phyloP scores from a whole-genome alignment of 768 basidiomycete genomes.

The Fistulinella prunicolor region DNA sequence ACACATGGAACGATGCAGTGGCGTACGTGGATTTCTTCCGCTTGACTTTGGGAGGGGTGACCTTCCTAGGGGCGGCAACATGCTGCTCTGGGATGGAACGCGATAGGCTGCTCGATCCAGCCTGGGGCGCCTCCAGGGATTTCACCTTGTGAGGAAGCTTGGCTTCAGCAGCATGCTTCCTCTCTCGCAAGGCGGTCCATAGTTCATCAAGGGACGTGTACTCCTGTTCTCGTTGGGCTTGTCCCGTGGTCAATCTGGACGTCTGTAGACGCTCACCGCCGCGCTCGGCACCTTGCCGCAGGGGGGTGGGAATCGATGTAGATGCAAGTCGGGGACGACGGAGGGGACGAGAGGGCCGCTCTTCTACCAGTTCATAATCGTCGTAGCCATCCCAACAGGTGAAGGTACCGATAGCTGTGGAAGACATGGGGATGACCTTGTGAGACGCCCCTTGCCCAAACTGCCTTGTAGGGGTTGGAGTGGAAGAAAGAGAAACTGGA shows the following conservation, averaged over 20 bases:
- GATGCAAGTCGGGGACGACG: slow-evolving; percentile 24
- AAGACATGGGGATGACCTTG: slow-evolving; percentile 24
- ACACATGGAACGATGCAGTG: slow-evolving; percentile 6
- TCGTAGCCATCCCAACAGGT: slow-evolving; percentile 34
- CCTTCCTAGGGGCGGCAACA: slow-evolving; percentile 23
- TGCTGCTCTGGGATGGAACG: slow-evolving; percentile 25
- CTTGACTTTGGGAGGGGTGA: slow-evolving; percentile 42
- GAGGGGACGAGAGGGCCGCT: slow-evolving; percentile 13
- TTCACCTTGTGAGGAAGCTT: slow-evolving; percentile 68
- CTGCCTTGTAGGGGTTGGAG: slow-evolving; percentile 20
- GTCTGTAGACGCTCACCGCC: slow-evolving; percentile 21
- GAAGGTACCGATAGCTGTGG: slow-evolving; percentile 34
- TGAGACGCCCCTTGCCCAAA: slow-evolving; percentile 18
- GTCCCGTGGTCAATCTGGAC: slow-evolving; percentile 12
- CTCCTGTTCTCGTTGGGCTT: slow-evolving; percentile 23
- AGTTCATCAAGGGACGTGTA: slow-evolving; percentile 48
- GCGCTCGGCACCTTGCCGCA: slow-evolving; percentile 17
- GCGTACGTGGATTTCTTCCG: slow-evolving; percentile 66
- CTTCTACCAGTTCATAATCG: slow-evolving; percentile 22
- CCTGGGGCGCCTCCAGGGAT: slow-evolving; percentile 48
- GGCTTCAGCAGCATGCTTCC: slow-evolving; percentile 65
- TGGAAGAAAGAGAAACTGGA: slow-evolving; percentile 17
- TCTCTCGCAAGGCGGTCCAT: slow-evolving; percentile 64
- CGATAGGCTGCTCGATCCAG: slow-evolving; percentile 20
- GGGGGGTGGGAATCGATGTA: slow-evolving; percentile 10